Evolutionary conservation across 2,329 filamentous ascomycete species (phyloP).

Genomic region (Paecilomyces formosus): DNA sequence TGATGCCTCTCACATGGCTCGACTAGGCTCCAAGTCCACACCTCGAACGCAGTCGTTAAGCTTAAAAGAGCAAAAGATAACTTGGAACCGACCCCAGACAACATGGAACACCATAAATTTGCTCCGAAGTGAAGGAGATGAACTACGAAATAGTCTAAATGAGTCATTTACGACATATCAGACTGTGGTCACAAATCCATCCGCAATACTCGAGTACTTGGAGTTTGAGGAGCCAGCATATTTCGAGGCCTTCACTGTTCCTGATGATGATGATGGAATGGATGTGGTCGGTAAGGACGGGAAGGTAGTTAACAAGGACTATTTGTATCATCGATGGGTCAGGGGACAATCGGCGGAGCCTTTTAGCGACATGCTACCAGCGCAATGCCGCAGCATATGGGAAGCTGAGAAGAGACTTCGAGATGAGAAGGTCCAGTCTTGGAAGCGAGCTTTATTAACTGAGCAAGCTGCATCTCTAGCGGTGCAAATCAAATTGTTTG

Average conservation of each 20-base stretch:
- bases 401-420: slow-evolving; percentile 35
- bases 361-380: too few relatives aligned
- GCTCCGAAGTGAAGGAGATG: slow-evolving; percentile 29
- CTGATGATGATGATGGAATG: slow-evolving; percentile 41
- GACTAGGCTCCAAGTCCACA: slow-evolving; percentile 56
- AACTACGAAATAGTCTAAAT: slow-evolving; percentile 15
- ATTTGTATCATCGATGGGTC: slow-evolving; percentile 51
- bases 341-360: too few relatives aligned
- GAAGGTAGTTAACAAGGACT: slow-evolving; percentile 36
- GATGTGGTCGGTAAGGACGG: slow-evolving; percentile 38
- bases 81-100: too few relatives aligned
- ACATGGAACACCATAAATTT: slow-evolving; percentile 38
- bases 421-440: slow-evolving; percentile 17
- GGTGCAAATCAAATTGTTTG: too few relatives aligned
- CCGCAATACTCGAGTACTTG: slow-evolving; percentile 36
- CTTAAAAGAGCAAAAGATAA: too few relatives aligned
- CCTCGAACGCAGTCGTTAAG: slow-evolving; percentile 41
- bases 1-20: slow-evolving; percentile 44
- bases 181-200: slow-evolving; percentile 3
- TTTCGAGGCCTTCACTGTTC: slow-evolving; percentile 51
- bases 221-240: slow-evolving; percentile 50
- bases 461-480: too few relatives aligned
- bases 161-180: slow-evolving; percentile 13
- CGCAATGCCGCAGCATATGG: slow-evolving; percentile 49
- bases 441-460: too few relatives aligned